phyloP scores from a whole-genome alignment of 75 land plant species.

The Azolla pinnata region DNA sequence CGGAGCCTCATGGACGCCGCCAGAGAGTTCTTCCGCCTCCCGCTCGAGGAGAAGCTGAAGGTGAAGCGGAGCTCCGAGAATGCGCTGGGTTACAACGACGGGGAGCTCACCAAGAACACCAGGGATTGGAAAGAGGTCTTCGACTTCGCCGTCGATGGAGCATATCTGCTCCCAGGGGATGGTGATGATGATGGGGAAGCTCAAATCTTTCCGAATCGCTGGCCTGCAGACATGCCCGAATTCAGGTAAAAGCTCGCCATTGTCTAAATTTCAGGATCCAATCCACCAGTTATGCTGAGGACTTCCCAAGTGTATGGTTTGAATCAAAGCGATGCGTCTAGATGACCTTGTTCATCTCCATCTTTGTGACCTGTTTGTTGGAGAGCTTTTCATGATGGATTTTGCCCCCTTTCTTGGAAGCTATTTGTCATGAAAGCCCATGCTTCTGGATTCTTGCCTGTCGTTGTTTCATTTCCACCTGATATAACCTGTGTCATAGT shows the following conservation, averaged over 20 bases:
- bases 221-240: conserved; percentile 45
- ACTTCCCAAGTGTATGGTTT: too few relatives aligned
- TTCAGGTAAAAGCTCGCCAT: too few relatives aligned
- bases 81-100: conserved; percentile 62
- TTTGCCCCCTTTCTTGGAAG: too few relatives aligned
- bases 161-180: conserved; percentile 20
- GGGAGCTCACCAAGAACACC: conserved; percentile 77
- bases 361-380: too few relatives aligned
- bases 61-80: conserved; percentile 40
- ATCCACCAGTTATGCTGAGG: too few relatives aligned
- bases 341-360: too few relatives aligned
- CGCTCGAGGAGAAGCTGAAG: conserved; percentile 42
- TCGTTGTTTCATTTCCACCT: background rate
- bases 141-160: conserved; percentile 34
- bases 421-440: too few relatives aligned
- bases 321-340: too few relatives aligned
- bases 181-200: conserved; percentile 12
- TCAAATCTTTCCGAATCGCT: conserved; percentile 30
- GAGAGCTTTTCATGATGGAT: too few relatives aligned
- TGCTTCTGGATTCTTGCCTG: background rate
- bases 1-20: conserved; percentile 20
- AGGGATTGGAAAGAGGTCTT: conserved; percentile 93
- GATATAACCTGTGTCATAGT: background rate
- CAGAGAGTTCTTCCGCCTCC: conserved; percentile 40
- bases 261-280: too few relatives aligned